A percentile compares a stretch with the other conserved stretches of the same genome.
Evolutionary conservation across 352 stramenopile species (phyloP).

Genomic region (Phytophthora chlamydospora): DNA sequence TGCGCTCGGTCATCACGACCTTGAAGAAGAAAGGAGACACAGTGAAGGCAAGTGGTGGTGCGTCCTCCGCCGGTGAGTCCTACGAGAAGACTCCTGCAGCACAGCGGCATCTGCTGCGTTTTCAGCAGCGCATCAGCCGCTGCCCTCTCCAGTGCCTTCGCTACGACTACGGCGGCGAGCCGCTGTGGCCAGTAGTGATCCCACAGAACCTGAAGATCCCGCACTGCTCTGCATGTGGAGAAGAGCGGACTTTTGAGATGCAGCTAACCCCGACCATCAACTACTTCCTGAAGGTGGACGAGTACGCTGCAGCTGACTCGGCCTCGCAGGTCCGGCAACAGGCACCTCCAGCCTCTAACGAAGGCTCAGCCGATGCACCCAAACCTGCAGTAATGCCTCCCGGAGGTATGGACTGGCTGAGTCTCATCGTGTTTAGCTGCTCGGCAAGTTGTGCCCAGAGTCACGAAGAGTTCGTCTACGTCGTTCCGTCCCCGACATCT

Average conservation of each 20-base stretch:
- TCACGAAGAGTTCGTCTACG: constrained; percentile 73
- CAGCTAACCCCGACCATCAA: constrained; percentile 86
- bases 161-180: constrained; percentile 87
- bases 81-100: constrained; percentile 83
- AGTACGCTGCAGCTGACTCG: constrained; percentile 40
- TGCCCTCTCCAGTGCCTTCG: constrained; percentile 81
- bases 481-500: constrained; percentile 47
- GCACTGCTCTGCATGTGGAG: constrained; percentile 55
- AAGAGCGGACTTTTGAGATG: constrained; percentile 79
- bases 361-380: neutral
- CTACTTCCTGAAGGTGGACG: constrained; percentile 87
- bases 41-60: constrained; percentile 12
- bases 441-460: constrained; percentile 65
- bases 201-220: constrained; percentile 59
- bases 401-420: constrained; percentile 84
- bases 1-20: constrained; percentile 64
- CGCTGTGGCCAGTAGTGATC: constrained; percentile 71
- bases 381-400: constrained; percentile 11
- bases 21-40: constrained; percentile 49
- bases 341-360: neutral
- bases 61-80: constrained; percentile 53
- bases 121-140: constrained; percentile 85
- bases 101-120: constrained; percentile 83
- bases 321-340: constrained; percentile 11
- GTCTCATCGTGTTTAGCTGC: constrained; percentile 80